These are phyloP conservation scores for Amanita phalloides DNA, from an alignment of 768 basidiomycete species.

Conservation along the genomic window DNA sequence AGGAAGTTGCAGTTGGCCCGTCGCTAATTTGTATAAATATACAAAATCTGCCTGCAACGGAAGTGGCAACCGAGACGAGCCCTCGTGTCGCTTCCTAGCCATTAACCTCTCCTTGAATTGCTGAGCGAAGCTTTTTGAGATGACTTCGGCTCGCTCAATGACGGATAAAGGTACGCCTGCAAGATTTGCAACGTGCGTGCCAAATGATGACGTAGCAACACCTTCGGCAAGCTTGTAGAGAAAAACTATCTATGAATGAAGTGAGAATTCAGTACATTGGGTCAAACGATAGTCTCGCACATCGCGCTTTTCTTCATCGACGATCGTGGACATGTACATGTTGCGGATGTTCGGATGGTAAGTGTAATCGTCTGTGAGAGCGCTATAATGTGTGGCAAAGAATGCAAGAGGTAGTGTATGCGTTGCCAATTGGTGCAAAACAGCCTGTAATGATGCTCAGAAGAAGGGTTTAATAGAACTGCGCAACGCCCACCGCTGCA, in stretches of 20 bases:
- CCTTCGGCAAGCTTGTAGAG: conserved; percentile 90
- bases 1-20: conserved; percentile 39
- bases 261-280: not conserved
- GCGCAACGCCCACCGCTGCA: conserved; percentile 51
- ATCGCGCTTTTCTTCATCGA: conserved; percentile 87
- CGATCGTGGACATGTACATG: conserved; percentile 93
- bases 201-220: conserved; percentile 82
- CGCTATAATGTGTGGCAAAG: conserved; percentile 97
- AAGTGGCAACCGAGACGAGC: conserved; percentile 56
- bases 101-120: conserved; percentile 80
- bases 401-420: conserved; percentile 86
- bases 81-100: conserved; percentile 43
- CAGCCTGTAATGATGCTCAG: conserved; percentile 41
- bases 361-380: conserved; percentile 86
- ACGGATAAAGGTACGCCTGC: conserved; percentile 85
- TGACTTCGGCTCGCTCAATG: conserved; percentile 77
- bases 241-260: conserved; percentile 62
- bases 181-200: conserved; percentile 89
- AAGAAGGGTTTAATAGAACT: conserved; percentile 5
- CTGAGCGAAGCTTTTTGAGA: conserved; percentile 79
- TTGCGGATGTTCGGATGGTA: conserved; percentile 89
- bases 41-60: conserved; percentile 85
- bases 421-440: conserved; percentile 89
- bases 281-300: conserved; percentile 26
- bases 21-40: conserved; percentile 58